Percentiles rank a stretch among this genome's conserved stretches.
These are phyloP conservation scores for Pseudocercospora pini-densiflorae DNA, from an alignment of 2,329 filamentous ascomycete species.

Conservation along the genomic window DNA sequence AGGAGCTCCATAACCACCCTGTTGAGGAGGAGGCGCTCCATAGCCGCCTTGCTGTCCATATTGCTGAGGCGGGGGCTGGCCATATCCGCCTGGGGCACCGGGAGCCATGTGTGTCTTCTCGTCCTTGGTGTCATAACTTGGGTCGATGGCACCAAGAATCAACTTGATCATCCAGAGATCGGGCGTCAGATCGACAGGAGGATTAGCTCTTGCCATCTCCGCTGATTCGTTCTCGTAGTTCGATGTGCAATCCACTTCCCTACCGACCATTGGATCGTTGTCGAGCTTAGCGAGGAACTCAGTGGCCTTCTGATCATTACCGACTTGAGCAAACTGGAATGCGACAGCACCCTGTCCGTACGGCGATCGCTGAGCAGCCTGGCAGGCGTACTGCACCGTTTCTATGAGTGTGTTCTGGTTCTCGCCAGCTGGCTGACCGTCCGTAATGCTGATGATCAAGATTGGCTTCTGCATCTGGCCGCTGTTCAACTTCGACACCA, in stretches of 20 bases:
- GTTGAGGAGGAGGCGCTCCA: slow-evolving; percentile 17
- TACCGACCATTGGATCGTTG: slow-evolving; percentile 64
- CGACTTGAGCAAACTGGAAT: slow-evolving; percentile 72
- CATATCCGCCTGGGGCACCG: slow-evolving; percentile 37
- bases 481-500: slow-evolving; percentile 57
- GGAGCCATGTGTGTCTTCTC: slow-evolving; percentile 53
- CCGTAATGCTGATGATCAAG: slow-evolving; percentile 68
- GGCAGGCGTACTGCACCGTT: slow-evolving; percentile 59
- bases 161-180: slow-evolving; percentile 71
- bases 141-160: slow-evolving; percentile 69
- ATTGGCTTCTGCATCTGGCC: slow-evolving; percentile 65
- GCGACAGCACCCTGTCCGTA: slow-evolving; percentile 62
- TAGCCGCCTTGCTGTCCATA: slow-evolving; percentile 37
- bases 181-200: slow-evolving; percentile 66
- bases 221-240: slow-evolving; percentile 72
- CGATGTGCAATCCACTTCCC: slow-evolving; percentile 69
- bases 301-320: slow-evolving; percentile 67
- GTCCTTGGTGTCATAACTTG: slow-evolving; percentile 68
- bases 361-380: slow-evolving; percentile 55
- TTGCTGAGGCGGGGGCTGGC: slow-evolving; percentile 36
- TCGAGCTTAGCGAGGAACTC: slow-evolving; percentile 69
- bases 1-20: slow-evolving; percentile 18
- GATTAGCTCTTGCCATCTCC: slow-evolving; percentile 66
- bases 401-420: slow-evolving; percentile 60
- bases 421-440: slow-evolving; percentile 69